Conservation (phyloP, 441 rosid genomes). For the Adansonia rubrostipa region DNA sequence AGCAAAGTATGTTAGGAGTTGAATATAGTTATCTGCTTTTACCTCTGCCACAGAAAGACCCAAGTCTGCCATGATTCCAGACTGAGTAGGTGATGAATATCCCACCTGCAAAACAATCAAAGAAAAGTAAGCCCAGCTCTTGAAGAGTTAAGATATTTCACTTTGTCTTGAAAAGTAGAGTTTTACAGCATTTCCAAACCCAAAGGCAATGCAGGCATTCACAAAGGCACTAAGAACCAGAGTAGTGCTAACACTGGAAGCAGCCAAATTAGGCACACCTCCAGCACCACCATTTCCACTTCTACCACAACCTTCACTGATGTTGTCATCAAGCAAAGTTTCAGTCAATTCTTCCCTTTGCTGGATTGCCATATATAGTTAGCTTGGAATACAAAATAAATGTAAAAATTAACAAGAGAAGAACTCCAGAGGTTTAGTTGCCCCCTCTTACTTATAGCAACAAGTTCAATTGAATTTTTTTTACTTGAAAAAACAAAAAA, state of each 20-base stretch:
- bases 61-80: conserved; percentile 48
- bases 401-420: too few species aligned
- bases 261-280: not conserved
- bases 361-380: not conserved
- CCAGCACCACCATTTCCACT: not conserved
- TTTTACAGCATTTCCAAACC: not conserved
- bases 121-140: not conserved
- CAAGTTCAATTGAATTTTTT: too few species aligned
- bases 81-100: conserved; percentile 52
- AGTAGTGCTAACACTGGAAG: not conserved
- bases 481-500: too few species aligned
- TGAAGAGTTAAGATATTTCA: not conserved
- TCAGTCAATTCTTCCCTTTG: not conserved
- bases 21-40: not conserved
- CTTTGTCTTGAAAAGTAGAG: not conserved
- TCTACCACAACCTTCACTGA: not conserved
- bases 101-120: conserved; percentile 38
- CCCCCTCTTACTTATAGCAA: too few species aligned
- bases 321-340: not conserved
- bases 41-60: conserved; percentile 50
- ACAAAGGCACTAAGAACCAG: not conserved
- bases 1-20: not conserved
- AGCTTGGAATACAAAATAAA: not conserved
- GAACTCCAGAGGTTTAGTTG: too few species aligned
- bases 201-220: not conserved